A percentile compares a stretch with the other conserved stretches of the same genome.
Evolutionary conservation across 352 stramenopile genomes (phyloP).

Genomic region (Hyaloperonospora brassicae): DNA sequence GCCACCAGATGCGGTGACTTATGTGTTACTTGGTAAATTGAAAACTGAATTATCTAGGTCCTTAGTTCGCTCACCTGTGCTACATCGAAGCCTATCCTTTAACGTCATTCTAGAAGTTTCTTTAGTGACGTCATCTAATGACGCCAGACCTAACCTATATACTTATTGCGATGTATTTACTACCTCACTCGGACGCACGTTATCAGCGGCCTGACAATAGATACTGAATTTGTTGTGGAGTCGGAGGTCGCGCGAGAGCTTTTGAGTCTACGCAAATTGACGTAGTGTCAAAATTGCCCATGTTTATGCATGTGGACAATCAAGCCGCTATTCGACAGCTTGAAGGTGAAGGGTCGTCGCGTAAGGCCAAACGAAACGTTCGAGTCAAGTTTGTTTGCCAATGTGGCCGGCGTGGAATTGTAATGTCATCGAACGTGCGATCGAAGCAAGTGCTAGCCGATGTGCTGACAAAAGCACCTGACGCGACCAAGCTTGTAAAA

Average conservation of each 20-base stretch:
- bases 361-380: not conserved
- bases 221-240: not conserved
- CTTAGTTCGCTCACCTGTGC: too few species aligned
- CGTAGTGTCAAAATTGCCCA: not conserved
- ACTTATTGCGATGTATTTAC: too few species aligned
- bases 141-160: too few species aligned
- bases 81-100: too few species aligned
- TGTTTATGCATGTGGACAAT: not conserved
- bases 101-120: too few species aligned
- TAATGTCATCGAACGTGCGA: not conserved
- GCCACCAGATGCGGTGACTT: too few species aligned
- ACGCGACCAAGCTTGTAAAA: not conserved
- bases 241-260: too few species aligned
- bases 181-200: too few species aligned
- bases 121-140: too few species aligned
- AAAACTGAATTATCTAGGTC: too few species aligned
- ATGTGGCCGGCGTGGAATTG: not conserved
- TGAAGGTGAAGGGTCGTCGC: not conserved
- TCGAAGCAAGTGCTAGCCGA: not conserved
- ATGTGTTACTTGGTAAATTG: too few species aligned
- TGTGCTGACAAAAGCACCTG: not conserved
- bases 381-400: constrained; percentile 1
- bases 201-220: not conserved
- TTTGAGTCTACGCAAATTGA: not conserved
- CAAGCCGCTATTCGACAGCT: not conserved